These are phyloP conservation scores for Claviceps pusilla DNA, from an alignment of 2,329 filamentous ascomycete species.

Conservation along the genomic window DNA sequence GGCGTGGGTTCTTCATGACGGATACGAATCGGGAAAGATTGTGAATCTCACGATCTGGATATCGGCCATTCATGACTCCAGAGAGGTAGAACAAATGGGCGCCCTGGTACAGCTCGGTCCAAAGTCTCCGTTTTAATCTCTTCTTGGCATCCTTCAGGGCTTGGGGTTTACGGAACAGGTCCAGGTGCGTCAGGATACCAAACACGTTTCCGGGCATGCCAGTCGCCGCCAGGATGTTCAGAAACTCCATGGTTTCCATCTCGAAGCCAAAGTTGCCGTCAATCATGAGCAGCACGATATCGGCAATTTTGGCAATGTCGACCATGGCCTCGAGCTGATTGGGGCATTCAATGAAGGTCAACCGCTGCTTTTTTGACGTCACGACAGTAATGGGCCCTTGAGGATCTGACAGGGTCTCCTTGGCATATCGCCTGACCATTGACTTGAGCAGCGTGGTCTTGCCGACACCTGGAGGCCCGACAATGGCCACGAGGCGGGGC, in stretches of 20 bases:
- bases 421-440: constrained; percentile 83
- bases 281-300: constrained; percentile 95
- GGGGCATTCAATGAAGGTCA: constrained; percentile 96
- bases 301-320: constrained; percentile 89
- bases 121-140: constrained; percentile 84
- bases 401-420: constrained; percentile 81
- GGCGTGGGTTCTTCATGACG: constrained; percentile 97
- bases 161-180: constrained; percentile 88
- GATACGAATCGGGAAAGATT: constrained; percentile 90
- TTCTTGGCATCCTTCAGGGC: constrained; percentile 90
- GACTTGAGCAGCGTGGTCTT: constrained; percentile 96
- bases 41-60: constrained; percentile 90
- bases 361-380: constrained; percentile 83
- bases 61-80: constrained; percentile 89
- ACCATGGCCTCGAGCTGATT: constrained; percentile 94
- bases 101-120: constrained; percentile 93
- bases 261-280: constrained; percentile 98
- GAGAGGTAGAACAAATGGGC: constrained; percentile 95
- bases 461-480: constrained; percentile 86
- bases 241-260: constrained; percentile 99
- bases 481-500: constrained; percentile 81
- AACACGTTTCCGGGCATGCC: constrained; percentile 99
- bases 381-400: constrained; percentile 90
- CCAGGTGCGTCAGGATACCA: constrained; percentile 87
- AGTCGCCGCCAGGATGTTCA: constrained; percentile 82